A percentile compares a stretch with the other conserved stretches of the same genome.
Conservation (phyloP, 345 rosid species). For the Corchorus capsularis region DNA sequence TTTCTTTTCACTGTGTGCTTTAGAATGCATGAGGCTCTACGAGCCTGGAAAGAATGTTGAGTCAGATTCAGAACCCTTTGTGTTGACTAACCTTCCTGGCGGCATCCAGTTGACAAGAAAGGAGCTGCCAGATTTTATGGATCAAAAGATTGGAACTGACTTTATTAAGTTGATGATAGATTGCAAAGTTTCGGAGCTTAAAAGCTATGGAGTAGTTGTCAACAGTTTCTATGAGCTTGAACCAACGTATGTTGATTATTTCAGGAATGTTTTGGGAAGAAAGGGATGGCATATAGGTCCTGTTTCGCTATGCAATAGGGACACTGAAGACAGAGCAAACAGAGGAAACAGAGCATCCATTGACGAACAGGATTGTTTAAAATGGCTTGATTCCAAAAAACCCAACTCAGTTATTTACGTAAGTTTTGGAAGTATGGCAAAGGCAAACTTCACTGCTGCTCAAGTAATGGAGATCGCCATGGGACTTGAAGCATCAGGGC, state of each 20-base stretch:
- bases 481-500: conserved; percentile 43
- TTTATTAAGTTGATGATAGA: conserved; percentile 23
- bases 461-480: conserved; percentile 47
- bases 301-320: conserved; percentile 33
- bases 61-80: conserved; percentile 48
- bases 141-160: conserved; percentile 6
- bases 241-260: conserved; percentile 49
- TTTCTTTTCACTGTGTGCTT: conserved; percentile 41
- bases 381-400: conserved; percentile 42
- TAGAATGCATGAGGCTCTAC: conserved; percentile 30
- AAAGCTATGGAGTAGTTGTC: conserved; percentile 60
- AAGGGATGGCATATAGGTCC: conserved; percentile 69
- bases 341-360: conserved; percentile 35
- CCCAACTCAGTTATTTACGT: conserved; percentile 48
- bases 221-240: conserved; percentile 83
- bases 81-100: conserved; percentile 53
- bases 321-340: conserved; percentile 30
- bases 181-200: conserved; percentile 39
- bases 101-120: conserved; percentile 41
- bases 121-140: conserved; percentile 27
- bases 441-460: conserved; percentile 18
- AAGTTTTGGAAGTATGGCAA: conserved; percentile 41
- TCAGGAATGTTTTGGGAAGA: conserved; percentile 38
- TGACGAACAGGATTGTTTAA: conserved; percentile 36
- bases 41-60: conserved; percentile 40